These are phyloP conservation scores for Cladobotryum protrusum DNA, from an alignment of 2,329 filamentous ascomycete genomes.

Conservation along the genomic window DNA sequence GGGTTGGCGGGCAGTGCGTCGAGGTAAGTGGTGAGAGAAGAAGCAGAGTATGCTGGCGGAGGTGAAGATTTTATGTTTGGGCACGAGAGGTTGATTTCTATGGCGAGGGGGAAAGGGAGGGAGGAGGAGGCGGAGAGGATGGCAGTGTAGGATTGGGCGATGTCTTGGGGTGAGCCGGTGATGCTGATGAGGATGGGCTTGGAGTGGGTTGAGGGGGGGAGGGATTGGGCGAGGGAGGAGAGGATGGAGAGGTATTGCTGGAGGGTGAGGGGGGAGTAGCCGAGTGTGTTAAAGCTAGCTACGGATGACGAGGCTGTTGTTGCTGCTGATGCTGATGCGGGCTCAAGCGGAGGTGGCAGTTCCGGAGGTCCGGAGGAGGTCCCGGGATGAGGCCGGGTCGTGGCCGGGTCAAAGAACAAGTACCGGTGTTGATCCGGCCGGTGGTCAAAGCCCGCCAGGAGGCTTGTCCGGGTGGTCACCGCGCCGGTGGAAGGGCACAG, in stretches of 20 bases:
- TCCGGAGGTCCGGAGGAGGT: slow-evolving; percentile 6
- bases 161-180: slow-evolving; percentile 55
- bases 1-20: slow-evolving; percentile 34
- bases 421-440: slow-evolving; percentile 54
- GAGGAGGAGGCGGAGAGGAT: slow-evolving; percentile 36
- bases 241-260: slow-evolving; percentile 51
- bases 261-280: slow-evolving; percentile 63
- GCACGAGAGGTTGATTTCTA: slow-evolving; percentile 75
- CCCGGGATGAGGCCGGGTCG: slow-evolving; percentile 9
- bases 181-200: slow-evolving; percentile 67
- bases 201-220: slow-evolving; percentile 4
- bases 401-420: slow-evolving; percentile 52
- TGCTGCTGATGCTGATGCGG: background rate
- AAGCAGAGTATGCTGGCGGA: slow-evolving; percentile 62
- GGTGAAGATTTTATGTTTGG: slow-evolving; percentile 65
- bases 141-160: slow-evolving; percentile 48
- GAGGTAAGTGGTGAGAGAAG: slow-evolving; percentile 50
- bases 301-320: slow-evolving; percentile 7
- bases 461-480: slow-evolving; percentile 66
- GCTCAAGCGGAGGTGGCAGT: too few species aligned
- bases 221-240: slow-evolving; percentile 15
- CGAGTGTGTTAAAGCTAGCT: slow-evolving; percentile 62
- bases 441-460: slow-evolving; percentile 59
- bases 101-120: slow-evolving; percentile 48
- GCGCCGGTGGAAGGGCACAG: slow-evolving; percentile 59